Conservation (phyloP, 495 filamentous ascomycete genomes). For the Neurospora sp. region DNA sequence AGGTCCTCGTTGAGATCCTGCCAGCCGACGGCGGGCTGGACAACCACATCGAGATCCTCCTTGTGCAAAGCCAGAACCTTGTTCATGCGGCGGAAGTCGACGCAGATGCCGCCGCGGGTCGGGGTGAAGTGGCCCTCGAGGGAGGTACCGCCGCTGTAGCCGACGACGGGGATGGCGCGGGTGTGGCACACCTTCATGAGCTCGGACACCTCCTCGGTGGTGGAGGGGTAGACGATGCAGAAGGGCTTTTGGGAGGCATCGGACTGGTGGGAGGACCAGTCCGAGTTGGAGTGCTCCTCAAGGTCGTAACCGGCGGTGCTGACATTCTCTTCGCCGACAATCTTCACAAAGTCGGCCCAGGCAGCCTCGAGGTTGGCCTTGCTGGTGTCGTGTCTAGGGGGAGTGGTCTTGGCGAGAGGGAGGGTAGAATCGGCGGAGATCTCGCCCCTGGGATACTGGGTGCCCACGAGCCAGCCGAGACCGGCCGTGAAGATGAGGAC, state of each 20-base stretch:
- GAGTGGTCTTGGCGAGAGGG: conserved; percentile 47
- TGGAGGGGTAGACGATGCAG: conserved; percentile 53
- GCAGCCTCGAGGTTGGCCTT: conserved; percentile 77
- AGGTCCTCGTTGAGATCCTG: conserved; percentile 66
- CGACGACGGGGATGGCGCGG: conserved; percentile 62
- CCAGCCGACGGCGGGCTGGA: conserved; percentile 76
- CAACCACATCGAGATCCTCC: conserved; percentile 70
- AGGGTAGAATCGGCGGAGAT: conserved; percentile 62
- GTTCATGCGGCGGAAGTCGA: conserved; percentile 71
- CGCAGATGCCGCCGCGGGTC: conserved; percentile 62
- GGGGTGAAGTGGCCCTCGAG: conserved; percentile 74
- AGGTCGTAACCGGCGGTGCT: conserved; percentile 62
- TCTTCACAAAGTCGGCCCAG: conserved; percentile 80
- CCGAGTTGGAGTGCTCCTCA: conserved; percentile 64
- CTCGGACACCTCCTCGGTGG: conserved; percentile 57
- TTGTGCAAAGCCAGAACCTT: conserved; percentile 60
- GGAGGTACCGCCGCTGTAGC: conserved; percentile 66
- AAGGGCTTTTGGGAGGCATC: conserved; percentile 38
- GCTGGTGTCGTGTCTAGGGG: conserved; percentile 60
- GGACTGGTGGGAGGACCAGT: conserved; percentile 74
- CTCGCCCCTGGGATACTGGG: conserved; percentile 41
- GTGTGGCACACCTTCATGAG: conserved; percentile 69
- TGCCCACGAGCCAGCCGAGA: conserved; percentile 64
- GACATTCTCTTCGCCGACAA: conserved; percentile 79
- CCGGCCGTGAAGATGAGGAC: conserved; percentile 50